A percentile compares a stretch with the other conserved stretches of the same genome.
Evolutionary conservation across 495 filamentous ascomycete species (phyloP).

Genomic region (Neurospora sublineolata): DNA sequence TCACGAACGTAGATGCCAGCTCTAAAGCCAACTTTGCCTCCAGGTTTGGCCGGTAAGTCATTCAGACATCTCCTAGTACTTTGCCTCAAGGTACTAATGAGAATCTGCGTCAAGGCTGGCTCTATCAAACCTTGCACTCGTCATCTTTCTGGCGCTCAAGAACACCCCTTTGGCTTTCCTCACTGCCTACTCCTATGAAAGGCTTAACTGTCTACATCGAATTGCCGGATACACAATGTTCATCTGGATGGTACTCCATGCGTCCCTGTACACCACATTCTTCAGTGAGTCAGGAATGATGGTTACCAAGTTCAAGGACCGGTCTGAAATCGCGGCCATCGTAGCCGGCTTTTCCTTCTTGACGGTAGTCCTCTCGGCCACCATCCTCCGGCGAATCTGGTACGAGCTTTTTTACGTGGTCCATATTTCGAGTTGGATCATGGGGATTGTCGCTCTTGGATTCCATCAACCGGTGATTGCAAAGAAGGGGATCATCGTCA

Average conservation of each 20-base stretch:
- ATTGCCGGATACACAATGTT: slow-evolving; percentile 46
- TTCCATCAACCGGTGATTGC: slow-evolving; percentile 42
- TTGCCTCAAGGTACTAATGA: slow-evolving; percentile 4
- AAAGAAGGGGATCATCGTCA: slow-evolving; percentile 29
- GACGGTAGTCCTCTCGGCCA: slow-evolving; percentile 31
- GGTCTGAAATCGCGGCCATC: slow-evolving; percentile 29
- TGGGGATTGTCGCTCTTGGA: slow-evolving; percentile 38
- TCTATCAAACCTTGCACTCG: slow-evolving; percentile 39
- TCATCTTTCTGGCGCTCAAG: slow-evolving; percentile 48
- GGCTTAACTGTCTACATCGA: slow-evolving; percentile 48
- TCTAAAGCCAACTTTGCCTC: slow-evolving; percentile 20
- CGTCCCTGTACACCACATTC: slow-evolving; percentile 28
- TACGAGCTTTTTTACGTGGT: slow-evolving; percentile 51
- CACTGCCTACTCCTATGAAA: slow-evolving; percentile 48
- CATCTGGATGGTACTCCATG: slow-evolving; percentile 32
- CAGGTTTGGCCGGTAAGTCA: slow-evolving; percentile 40
- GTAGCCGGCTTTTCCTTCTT: slow-evolving; percentile 37
- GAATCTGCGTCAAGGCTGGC: slow-evolving; percentile 34
- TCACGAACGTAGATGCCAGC: slow-evolving; percentile 33
- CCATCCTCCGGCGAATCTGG: slow-evolving; percentile 32
- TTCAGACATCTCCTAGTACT: background rate
- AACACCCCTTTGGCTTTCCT: slow-evolving; percentile 49
- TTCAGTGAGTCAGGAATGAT: slow-evolving; percentile 21
- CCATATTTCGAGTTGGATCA: slow-evolving; percentile 41
- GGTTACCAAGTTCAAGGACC: slow-evolving; percentile 11